Base-by-base conservation (phyloP, 371 early-diverging fungal species). In the Mucor lusitanicus region DNA sequence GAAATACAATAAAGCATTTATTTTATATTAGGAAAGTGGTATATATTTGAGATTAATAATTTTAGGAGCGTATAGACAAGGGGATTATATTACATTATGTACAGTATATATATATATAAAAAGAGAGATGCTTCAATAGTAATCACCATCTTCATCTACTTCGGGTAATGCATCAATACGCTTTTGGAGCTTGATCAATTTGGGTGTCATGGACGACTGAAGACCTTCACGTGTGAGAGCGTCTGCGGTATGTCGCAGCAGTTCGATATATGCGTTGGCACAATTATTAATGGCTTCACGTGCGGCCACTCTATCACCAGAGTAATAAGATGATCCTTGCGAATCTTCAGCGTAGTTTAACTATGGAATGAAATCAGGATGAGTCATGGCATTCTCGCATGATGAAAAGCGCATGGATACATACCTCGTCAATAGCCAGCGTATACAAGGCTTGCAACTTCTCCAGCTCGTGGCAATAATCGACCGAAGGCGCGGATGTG, bases 291-390 rank as follows among this genome's bases (percentile, higher is more conserved):
- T 57, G 19, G 80, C 80, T 64, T 80, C 80, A 54, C 72, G 73
- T 23, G 80, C 80, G 6, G 80, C 63, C 8, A 72, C 68, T 17
- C 72, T 66, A 64, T 80, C 80, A 28, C 80, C 80, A 42, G 73
- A 67, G 54, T 80, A 80, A 65, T 80, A 80, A 7, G 71, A 66
- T 44, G 80, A 77, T 33, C 80, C 80, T 37, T 63, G 69, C 0
- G 80, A 80, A 64, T 80, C 80, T 59, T 75, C 72, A 28, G 80
- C 80, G 65, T 73, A 80, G 37, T 73, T 69, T 21, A 79, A 63
- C 75, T 76, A 60, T 44, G 7, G n/a, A 15, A 53, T 25, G 6
- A 50, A 35, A 27, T 12, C 37, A 7, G 33, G 2, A 60, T 25
- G 21, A 48, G 56, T 59, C 6, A 59, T 15, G 8, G 6, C 35